Conservation (phyloP, 2,329 filamentous ascomycete genomes). For the Zymoseptoria passerinii region DNA sequence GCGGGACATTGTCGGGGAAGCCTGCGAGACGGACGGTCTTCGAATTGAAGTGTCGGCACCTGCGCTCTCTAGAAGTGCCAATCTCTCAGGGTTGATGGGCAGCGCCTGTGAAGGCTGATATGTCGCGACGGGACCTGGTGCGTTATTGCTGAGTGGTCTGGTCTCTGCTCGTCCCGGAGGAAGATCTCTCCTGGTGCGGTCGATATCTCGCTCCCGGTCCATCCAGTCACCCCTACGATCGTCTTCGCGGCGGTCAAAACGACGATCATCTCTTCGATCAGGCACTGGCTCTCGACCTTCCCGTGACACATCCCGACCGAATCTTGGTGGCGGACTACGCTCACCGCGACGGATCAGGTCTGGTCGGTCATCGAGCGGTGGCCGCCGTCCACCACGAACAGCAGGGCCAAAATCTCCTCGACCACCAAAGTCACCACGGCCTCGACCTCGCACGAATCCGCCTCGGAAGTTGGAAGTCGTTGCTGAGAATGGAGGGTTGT, state of each 20-base stretch:
- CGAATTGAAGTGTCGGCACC: slow-evolving; percentile 23
- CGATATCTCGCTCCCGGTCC: slow-evolving; percentile 34
- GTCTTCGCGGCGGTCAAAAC: slow-evolving; percentile 39
- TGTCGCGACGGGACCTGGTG: slow-evolving; percentile 11
- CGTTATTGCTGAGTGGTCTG: slow-evolving; percentile 20
- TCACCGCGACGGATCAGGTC: slow-evolving; percentile 49
- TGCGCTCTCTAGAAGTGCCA: slow-evolving; percentile 27
- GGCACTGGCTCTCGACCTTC: slow-evolving; percentile 22
- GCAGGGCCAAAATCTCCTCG: slow-evolving; percentile 28
- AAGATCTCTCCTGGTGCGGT: slow-evolving; percentile 25
- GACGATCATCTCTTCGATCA: slow-evolving; percentile 38
- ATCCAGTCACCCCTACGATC: slow-evolving; percentile 32
- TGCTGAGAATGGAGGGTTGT: slow-evolving; percentile 51
- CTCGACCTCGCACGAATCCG: slow-evolving; percentile 37
- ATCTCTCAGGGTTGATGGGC: slow-evolving; percentile 27
- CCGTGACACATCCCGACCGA: slow-evolving; percentile 43
- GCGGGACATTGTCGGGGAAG: slow-evolving; percentile 9
- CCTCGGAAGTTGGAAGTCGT: slow-evolving; percentile 39
- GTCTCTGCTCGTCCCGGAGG: slow-evolving; percentile 24
- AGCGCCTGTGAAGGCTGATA: slow-evolving; percentile 16
- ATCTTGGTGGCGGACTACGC: slow-evolving; percentile 41
- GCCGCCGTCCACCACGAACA: slow-evolving; percentile 39
- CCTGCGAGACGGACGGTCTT: slow-evolving; percentile 15
- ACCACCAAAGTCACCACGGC: slow-evolving; percentile 44
- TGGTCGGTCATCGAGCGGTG: slow-evolving; percentile 37